phyloP scores from a whole-genome alignment of 768 basidiomycete species.

The Rhodotorula babjevae region DNA sequence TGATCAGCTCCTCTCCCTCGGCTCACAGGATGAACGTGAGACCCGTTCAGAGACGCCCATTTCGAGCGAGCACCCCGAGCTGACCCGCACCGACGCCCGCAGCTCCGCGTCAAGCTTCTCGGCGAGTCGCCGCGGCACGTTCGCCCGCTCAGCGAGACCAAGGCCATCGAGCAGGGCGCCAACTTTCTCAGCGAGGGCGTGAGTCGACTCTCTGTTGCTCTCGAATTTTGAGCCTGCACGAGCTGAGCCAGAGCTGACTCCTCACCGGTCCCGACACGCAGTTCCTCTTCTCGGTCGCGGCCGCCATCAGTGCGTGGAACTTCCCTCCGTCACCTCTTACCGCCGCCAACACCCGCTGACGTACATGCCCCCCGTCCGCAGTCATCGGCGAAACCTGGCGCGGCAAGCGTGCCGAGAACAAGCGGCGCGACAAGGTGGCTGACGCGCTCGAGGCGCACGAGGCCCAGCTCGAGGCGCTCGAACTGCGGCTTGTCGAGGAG shows the following conservation, averaged over 20 bases:
- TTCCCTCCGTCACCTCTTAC: background rate
- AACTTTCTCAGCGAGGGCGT: constrained; percentile 35
- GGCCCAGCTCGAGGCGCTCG: constrained; percentile 6
- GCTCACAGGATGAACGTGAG: constrained; percentile 23
- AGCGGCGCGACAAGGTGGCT: constrained; percentile 20
- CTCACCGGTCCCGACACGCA: background rate
- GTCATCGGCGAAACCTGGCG: constrained; percentile 37
- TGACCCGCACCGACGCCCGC: background rate
- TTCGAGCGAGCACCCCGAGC: no score
- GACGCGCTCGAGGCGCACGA: constrained; percentile 25
- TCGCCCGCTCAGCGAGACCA: constrained; percentile 30
- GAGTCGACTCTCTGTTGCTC: background rate
- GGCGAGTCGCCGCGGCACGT: constrained; percentile 35
- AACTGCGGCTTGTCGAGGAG: constrained; percentile 2
- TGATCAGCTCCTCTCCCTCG: no score
- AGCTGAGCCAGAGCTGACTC: no score
- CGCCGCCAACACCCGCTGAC: background rate
- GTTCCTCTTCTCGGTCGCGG: constrained; percentile 26
- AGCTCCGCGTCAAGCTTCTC: constrained; percentile 28
- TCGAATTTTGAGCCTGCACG: background rate
- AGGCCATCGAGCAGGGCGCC: constrained; percentile 37
- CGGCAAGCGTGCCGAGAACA: constrained; percentile 7
- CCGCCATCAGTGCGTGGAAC: constrained; percentile 15
- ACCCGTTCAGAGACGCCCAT: no score
- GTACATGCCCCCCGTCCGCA: background rate